Percentiles rank a stretch among this genome's conserved stretches.
Evolutionary conservation across 768 basidiomycete genomes (phyloP).

Genomic region (Obba rivulosa): DNA sequence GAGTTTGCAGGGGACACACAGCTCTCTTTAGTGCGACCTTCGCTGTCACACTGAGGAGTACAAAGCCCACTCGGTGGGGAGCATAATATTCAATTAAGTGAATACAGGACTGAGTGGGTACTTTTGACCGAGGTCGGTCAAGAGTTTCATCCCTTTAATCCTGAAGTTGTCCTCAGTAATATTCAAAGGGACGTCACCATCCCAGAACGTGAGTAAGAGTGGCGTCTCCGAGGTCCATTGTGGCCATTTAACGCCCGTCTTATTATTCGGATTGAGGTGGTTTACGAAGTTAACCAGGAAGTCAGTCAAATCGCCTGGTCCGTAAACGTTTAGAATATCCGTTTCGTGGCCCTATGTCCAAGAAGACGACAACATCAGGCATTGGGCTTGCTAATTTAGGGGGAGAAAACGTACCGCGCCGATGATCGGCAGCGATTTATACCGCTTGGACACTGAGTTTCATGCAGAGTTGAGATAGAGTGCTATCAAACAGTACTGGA

Average conservation of each 20-base stretch:
- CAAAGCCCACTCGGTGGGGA: too few relatives aligned
- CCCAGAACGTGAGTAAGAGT: conserved; percentile 12
- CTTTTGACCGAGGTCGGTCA: conserved; percentile 12
- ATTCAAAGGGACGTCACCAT: conserved; percentile 6
- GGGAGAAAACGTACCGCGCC: too few relatives aligned
- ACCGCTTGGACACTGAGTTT: too few relatives aligned
- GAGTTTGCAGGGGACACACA: too few relatives aligned
- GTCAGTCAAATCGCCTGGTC: conserved; percentile 20
- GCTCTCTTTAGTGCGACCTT: too few relatives aligned
- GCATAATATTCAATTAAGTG: too few relatives aligned
- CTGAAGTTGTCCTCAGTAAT: conserved; percentile 15
- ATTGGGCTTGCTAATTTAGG: background rate
- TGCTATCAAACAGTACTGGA: background rate
- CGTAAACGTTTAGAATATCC: conserved; percentile 20
- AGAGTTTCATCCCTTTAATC: conserved; percentile 8
- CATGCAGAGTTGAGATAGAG: background rate
- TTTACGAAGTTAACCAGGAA: conserved; percentile 26
- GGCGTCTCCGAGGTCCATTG: conserved; percentile 13
- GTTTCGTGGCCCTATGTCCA: conserved; percentile 14
- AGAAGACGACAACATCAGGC: too few relatives aligned
- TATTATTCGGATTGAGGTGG: conserved; percentile 24
- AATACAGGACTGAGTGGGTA: conserved; percentile 9
- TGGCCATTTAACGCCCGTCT: conserved; percentile 17
- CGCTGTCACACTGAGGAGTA: too few relatives aligned
- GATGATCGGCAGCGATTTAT: too few relatives aligned